A percentile compares a stretch with the other conserved stretches of the same genome.
Conservation (phyloP, 495 filamentous ascomycete genomes). For the Lentithecium fluviatile region DNA sequence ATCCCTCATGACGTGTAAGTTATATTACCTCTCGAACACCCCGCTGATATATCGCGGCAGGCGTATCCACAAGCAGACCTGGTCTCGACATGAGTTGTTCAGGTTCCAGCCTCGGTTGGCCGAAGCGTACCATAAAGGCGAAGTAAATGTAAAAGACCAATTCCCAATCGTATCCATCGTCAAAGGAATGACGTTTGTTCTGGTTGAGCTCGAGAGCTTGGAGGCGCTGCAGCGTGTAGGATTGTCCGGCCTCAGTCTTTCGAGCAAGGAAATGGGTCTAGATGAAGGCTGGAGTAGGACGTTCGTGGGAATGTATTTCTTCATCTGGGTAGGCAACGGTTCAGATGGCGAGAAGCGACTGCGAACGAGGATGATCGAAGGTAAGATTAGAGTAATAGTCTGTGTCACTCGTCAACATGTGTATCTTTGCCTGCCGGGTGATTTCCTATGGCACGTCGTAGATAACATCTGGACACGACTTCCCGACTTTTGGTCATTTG, state of each 20-base stretch:
- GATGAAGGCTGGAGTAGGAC: conserved; percentile 60
- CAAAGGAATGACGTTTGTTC: conserved; percentile 65
- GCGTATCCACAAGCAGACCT: conserved; percentile 56
- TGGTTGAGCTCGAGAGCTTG: conserved; percentile 53
- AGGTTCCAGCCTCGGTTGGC: conserved; percentile 37
- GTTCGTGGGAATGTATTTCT: conserved; percentile 58
- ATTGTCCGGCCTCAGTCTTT: not conserved
- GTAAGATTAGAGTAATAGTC: not conserved
- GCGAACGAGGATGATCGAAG: conserved; percentile 56
- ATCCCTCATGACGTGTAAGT: conserved; percentile 61
- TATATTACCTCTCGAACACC: not conserved
- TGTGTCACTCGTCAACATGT: not conserved
- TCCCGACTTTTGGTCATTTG: too few relatives aligned
- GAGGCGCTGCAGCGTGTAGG: conserved; percentile 46
- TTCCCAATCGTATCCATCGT: conserved; percentile 63
- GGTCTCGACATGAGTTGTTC: conserved; percentile 36
- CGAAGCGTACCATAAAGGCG: conserved; percentile 35
- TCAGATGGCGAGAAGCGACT: conserved; percentile 38
- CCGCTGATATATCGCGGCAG: not conserved
- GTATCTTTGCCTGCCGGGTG: too few relatives aligned
- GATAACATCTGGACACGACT: too few relatives aligned
- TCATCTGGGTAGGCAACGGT: conserved; percentile 44
- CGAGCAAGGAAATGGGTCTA: conserved; percentile 5
- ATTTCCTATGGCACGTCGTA: too few relatives aligned
- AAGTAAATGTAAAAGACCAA: conserved; percentile 39